These are phyloP conservation scores for Claviceps pazoutovae DNA, from an alignment of 2,329 filamentous ascomycete species.

Conservation along the genomic window DNA sequence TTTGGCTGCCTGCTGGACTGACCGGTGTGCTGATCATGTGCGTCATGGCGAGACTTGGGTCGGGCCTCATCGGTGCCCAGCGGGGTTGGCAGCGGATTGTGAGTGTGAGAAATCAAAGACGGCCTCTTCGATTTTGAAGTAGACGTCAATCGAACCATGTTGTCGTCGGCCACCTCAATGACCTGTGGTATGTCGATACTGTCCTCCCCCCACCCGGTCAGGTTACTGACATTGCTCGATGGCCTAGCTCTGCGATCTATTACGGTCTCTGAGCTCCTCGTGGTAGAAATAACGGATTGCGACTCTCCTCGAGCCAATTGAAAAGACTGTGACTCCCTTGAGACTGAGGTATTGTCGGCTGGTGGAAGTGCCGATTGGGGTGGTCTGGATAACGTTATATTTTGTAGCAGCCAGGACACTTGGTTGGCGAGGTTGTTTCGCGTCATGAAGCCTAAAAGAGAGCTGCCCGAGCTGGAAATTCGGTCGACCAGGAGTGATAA, in stretches of 20 bases:
- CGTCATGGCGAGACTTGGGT: constrained; percentile 9
- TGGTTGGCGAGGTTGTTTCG: constrained; percentile 46
- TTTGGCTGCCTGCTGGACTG: not conserved
- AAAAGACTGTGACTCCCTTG: constrained; percentile 15
- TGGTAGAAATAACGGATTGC: not conserved
- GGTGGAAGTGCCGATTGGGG: constrained; percentile 25
- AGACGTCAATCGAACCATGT: constrained; percentile 32
- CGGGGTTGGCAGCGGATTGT: constrained; percentile 29
- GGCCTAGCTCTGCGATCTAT: not conserved
- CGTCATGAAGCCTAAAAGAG: constrained; percentile 40
- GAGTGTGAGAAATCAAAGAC: constrained; percentile 27
- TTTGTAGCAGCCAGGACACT: constrained; percentile 42
- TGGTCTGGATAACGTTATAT: constrained; percentile 27
- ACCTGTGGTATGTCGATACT: constrained; percentile 15
- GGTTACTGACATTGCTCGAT: constrained; percentile 11
- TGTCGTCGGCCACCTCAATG: constrained; percentile 16
- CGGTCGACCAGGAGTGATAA: not conserved
- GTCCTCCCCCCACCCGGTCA: constrained; percentile 10
- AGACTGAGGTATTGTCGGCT: constrained; percentile 14
- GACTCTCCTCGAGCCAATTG: constrained; percentile 1
- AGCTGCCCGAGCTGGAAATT: not conserved
- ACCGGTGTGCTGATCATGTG: constrained; percentile 6
- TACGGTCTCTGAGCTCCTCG: not conserved
- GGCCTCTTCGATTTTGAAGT: constrained; percentile 31
- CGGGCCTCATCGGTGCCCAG: constrained; percentile 11